Evolutionary conservation across 2,329 filamentous ascomycete genomes (phyloP).

Genomic region (Fusarium miscanthi): DNA sequence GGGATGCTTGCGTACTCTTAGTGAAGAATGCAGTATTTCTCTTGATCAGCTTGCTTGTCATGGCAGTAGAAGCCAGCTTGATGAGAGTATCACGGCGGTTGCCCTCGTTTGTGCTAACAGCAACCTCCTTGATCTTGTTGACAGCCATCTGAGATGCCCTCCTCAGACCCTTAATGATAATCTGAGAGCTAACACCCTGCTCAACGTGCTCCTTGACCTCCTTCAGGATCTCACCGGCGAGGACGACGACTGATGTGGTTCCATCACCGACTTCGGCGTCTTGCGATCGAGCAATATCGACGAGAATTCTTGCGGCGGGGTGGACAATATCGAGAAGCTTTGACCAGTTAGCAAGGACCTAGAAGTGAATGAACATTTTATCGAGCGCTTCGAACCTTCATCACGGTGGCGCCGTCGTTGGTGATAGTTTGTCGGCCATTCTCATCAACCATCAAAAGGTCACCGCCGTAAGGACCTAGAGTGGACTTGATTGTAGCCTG

Average conservation of each 20-base stretch:
- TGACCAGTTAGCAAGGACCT: conserved; percentile 9
- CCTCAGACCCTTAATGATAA: conserved; percentile 95
- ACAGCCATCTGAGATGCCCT: conserved; percentile 90
- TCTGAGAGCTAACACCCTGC: conserved; percentile 95
- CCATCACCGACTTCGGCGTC: conserved; percentile 99
- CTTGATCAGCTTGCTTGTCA: conserved; percentile 99
- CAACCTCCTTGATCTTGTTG: conserved; percentile 99
- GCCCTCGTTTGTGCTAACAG: conserved; percentile 82
- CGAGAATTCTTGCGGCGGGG: conserved; percentile 95
- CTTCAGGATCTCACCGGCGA: conserved; percentile 97
- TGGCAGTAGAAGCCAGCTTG: conserved; percentile 93
- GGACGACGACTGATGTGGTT: conserved; percentile 95
- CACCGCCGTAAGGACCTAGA: conserved; percentile 94
- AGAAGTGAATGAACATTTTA: background rate
- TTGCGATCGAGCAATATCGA: conserved; percentile 98
- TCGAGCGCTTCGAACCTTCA: conserved; percentile 75
- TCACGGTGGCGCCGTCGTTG: conserved; percentile 98
- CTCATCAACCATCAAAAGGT: conserved; percentile 93
- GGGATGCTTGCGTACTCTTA: conserved; percentile 73
- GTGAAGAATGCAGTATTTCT: conserved; percentile 97
- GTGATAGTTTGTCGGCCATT: conserved; percentile 98
- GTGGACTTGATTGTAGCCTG: conserved; percentile 97
- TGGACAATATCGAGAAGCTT: conserved; percentile 98
- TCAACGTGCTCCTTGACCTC: conserved; percentile 97
- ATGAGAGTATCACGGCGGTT: conserved; percentile 87